Evolutionary conservation across 352 stramenopile genomes (phyloP), one percentile per base, ranked within the genome.

Genomic region (Pythium insidiosum): DNA sequence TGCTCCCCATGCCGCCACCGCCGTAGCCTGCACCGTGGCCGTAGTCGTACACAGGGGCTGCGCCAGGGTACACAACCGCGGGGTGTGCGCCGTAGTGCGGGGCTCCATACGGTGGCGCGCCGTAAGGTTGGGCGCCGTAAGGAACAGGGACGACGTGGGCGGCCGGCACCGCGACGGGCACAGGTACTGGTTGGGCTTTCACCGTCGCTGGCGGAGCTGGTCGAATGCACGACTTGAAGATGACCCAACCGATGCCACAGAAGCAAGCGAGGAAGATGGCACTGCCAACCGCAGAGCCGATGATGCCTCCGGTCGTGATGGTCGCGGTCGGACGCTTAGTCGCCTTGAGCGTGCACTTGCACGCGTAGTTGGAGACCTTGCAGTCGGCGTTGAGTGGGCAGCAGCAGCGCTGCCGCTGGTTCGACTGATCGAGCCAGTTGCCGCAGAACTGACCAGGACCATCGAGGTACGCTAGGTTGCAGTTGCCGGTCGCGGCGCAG

Each of bases 361-460:
- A 61, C 6, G 41, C 40, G 28, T 56, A 43, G 21, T 50, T 61
- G 11, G 47, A 43, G 18, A 56, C 5, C 25, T 57, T 63, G 24
- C 56, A 70, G 6, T 33, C 52, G 10, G 56, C 47, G 11, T 61
- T 38, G 11, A 24, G 40, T 13, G 61, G 52, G 22, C 61, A 70
- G 33, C 61, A 70, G 48, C 61, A 70, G 7, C 26, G 33, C 43
- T 63, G 51, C 13, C 36, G 29, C 24, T 66, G 38, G 20, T 44
- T 57, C 2, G 22, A 11, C 13, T 50, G 38, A 26, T 70, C 48
- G 11, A 70, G 33, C 61, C 61, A 70, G 5, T 56, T 24, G 30
- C 53, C 53, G 23, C 61, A 70, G 35, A 46, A 70, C 29, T 70
- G 56, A 4, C 61, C 61, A 0, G 61, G 56, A 5, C 33, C 36